Percentiles rank a stretch among this genome's conserved stretches.
phyloP scores from a whole-genome alignment of 1,284 basidiomycete genomes.

The Ganoderma lucidum region DNA sequence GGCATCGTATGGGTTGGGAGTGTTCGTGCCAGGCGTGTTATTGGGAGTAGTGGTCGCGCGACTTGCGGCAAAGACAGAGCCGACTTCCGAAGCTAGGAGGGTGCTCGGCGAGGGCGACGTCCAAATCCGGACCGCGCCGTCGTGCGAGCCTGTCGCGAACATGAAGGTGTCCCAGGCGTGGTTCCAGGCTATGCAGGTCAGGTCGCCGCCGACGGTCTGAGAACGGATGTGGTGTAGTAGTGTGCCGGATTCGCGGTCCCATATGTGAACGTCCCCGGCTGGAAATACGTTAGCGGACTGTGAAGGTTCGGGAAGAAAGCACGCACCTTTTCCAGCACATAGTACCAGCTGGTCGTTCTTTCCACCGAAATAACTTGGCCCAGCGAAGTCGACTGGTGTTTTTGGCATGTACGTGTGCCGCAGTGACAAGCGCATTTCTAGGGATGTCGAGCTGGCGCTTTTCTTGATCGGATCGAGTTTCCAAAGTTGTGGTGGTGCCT shows the following conservation, averaged over 20 bases:
- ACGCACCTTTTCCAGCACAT: conserved; percentile 75
- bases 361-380: conserved; percentile 82
- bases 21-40: conserved; percentile 36
- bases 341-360: conserved; percentile 78
- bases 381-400: conserved; percentile 73
- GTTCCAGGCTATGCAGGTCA: conserved; percentile 84
- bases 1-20: conserved; percentile 34
- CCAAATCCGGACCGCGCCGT: conserved; percentile 78
- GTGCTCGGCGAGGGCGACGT: conserved; percentile 43
- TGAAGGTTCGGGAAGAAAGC: not conserved
- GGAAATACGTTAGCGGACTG: not conserved
- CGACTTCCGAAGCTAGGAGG: conserved; percentile 18
- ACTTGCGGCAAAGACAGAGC: conserved; percentile 24
- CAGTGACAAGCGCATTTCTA: conserved; percentile 54
- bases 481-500: conserved; percentile 86
- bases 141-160: conserved; percentile 82
- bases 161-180: conserved; percentile 73
- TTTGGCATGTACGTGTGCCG: conserved; percentile 80
- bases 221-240: conserved; percentile 71
- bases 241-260: conserved; percentile 79
- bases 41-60: conserved; percentile 35
- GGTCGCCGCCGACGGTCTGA: conserved; percentile 65
- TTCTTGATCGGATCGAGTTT: conserved; percentile 70
- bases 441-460: conserved; percentile 11
- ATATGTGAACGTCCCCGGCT: conserved; percentile 86